Evolutionary conservation across 2,329 filamentous ascomycete species (phyloP).

Genomic region (Aspergillus clavatus): DNA sequence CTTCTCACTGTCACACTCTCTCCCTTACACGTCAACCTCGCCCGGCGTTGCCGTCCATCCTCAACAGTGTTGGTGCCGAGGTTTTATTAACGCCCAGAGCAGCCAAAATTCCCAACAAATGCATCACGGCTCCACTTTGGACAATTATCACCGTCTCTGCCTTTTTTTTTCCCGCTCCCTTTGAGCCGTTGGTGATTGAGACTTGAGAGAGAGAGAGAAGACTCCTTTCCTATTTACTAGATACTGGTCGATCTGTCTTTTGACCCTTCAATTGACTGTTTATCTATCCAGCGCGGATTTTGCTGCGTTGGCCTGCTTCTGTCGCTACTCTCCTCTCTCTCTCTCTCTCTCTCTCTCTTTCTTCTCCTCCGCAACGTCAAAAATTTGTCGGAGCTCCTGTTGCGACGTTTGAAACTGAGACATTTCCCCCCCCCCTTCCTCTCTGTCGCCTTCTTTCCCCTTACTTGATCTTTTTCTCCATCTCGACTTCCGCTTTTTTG

Average conservation of each 20-base stretch:
- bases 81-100: neutral
- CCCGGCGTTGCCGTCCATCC: conserved; percentile 6
- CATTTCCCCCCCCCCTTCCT: conserved; percentile 2
- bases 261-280: too few relatives aligned
- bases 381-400: neutral
- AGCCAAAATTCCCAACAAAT: conserved; percentile 13
- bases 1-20: too few relatives aligned
- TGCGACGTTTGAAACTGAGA: neutral
- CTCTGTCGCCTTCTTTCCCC: neutral
- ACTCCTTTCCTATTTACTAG: too few relatives aligned
- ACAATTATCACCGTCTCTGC: neutral
- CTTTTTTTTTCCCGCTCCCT: conserved; percentile 1
- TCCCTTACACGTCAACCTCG: conserved; percentile 27
- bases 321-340: neutral
- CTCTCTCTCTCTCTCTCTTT: neutral
- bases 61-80: conserved; percentile 13
- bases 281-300: too few relatives aligned
- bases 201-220: neutral
- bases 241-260: too few relatives aligned
- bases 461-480: conserved; percentile 3
- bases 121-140: conserved; percentile 10
- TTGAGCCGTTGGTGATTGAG: neutral
- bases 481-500: conserved; percentile 2
- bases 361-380: neutral
- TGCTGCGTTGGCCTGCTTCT: too few relatives aligned